phyloP scores from a whole-genome alignment of 1,139 yeast species.

The Zhuliangozyma parablackwelliae region DNA sequence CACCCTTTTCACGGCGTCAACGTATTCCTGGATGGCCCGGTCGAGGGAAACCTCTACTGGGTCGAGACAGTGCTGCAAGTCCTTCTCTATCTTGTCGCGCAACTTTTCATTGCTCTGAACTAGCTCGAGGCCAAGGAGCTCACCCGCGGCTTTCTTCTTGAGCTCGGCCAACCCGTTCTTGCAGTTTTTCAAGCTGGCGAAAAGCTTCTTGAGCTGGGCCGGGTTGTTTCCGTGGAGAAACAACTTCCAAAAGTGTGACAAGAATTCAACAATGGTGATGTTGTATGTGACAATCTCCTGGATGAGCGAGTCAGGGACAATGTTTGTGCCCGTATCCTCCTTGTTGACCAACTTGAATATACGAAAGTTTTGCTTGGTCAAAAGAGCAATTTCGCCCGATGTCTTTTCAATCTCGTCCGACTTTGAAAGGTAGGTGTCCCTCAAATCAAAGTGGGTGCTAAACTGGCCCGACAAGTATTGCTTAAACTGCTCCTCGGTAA shows the following conservation, averaged over 20 bases:
- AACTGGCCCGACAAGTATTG: conserved; percentile 23
- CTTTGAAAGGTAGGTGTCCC: conserved; percentile 33
- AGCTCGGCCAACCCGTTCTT: conserved; percentile 21
- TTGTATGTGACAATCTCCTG: conserved; percentile 39
- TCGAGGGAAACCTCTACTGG: conserved; percentile 28
- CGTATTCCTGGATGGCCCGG: conserved; percentile 29
- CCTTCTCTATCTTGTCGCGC: conserved; percentile 30
- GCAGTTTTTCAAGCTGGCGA: conserved; percentile 32
- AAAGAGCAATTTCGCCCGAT: conserved; percentile 42
- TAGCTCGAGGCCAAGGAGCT: conserved; percentile 9
- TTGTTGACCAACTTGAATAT: conserved; percentile 16
- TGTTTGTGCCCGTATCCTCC: conserved; percentile 11
- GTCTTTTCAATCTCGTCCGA: conserved; percentile 44
- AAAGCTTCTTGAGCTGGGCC: conserved; percentile 35
- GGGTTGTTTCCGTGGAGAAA: conserved; percentile 37
- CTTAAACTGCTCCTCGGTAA: conserved; percentile 19
- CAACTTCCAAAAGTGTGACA: conserved; percentile 43
- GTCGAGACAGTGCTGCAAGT: conserved; percentile 26
- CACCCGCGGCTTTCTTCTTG: conserved; percentile 13
- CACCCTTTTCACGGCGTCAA: conserved; percentile 19
- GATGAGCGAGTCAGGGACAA: conserved; percentile 22
- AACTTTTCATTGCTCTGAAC: conserved; percentile 24
- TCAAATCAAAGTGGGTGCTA: conserved; percentile 29
- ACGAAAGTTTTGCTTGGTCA: conserved; percentile 54
- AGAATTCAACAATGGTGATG: conserved; percentile 38